Evolutionary conservation across 1,284 basidiomycete species (phyloP), one percentile per base, ranked within the genome.

Genomic region (Ustilago bromivora): DNA sequence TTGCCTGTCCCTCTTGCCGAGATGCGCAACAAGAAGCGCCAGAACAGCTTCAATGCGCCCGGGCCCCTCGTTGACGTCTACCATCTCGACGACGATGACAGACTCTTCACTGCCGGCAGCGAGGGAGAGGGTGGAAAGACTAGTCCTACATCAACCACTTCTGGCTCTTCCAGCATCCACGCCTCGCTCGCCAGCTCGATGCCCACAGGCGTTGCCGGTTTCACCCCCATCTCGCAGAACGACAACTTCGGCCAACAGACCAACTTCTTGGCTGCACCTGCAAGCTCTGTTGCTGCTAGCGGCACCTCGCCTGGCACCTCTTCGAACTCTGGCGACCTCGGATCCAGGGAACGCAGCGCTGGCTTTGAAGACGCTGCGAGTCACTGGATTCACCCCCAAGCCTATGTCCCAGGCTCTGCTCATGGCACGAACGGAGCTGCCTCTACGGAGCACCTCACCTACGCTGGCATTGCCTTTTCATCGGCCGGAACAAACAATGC

Each of bases 81-180:
- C 43, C 68, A 71, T n/a, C 61, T 71, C 53, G 76, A 78, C 9
- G 76, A 78, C 47, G 76, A 78, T 32, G 76, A 78, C 28, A 66
- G 76, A 23, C 60, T 54, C 31, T 64, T 64, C 12, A 71, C 64
- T 56, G 59, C 59, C 23, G 71, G 71, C 34, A 78, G 76, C 43
- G 76, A 78, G 52, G 74, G 74, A 4, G 76, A 78, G 36, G 60
- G 61, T 28, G 66, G 65, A 55, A 74, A 74, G 65, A 61, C 59
- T 31, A 78, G 76, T 36, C 76, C 76, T 23, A 64, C 57, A 4
- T 76, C 74, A 38, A 69, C 74, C 6, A 60, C 54, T 34, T 74
- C 76, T 11, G 65, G 36, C 9, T 62, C 64, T 38, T 72, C 70
- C 36, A 71, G 71, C 53, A 32, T 69, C 32, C 69, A 54, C 34